Conservation (phyloP, 768 basidiomycete genomes). For the Xerocomellus dryophilus region DNA sequence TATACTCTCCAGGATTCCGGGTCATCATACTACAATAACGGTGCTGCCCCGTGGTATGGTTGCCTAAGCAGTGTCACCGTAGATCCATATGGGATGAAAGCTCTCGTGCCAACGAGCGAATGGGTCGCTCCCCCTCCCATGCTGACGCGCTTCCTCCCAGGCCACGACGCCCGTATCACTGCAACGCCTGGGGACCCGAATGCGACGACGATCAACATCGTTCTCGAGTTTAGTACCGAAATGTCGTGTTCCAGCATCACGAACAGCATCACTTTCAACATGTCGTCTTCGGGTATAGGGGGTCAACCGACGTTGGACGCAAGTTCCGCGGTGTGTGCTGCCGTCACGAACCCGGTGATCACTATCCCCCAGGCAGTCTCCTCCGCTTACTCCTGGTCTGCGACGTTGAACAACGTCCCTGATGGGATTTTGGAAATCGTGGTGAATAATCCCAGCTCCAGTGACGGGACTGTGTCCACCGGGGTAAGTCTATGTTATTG, state of each 20-base stretch:
- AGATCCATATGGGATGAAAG: slow-evolving; percentile 78
- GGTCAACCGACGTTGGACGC: slow-evolving; percentile 51
- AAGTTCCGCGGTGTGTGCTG: slow-evolving; percentile 43
- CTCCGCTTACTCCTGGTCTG: slow-evolving; percentile 72
- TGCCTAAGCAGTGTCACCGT: slow-evolving; percentile 67
- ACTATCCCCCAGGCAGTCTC: slow-evolving; percentile 53
- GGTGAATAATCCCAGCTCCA: slow-evolving; percentile 53
- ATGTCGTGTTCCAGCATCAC: slow-evolving; percentile 79
- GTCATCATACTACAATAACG: slow-evolving; percentile 58
- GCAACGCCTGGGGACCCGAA: slow-evolving; percentile 41
- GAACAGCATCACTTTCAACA: slow-evolving; percentile 57
- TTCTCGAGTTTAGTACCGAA: slow-evolving; percentile 70
- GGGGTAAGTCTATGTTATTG: slow-evolving; percentile 44
- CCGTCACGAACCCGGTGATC: slow-evolving; percentile 47
- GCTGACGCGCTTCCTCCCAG: slow-evolving; percentile 77
- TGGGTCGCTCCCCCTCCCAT: slow-evolving; percentile 74
- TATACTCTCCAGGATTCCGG: slow-evolving; percentile 66
- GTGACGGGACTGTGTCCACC: slow-evolving; percentile 43
- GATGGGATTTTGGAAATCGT: slow-evolving; percentile 81
- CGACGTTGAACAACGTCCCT: slow-evolving; percentile 67
- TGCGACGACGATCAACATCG: slow-evolving; percentile 57
- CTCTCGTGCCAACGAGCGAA: slow-evolving; percentile 60
- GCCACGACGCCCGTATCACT: slow-evolving; percentile 77
- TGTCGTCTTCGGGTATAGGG: slow-evolving; percentile 66
- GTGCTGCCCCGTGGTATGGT: slow-evolving; percentile 63